Conservation (phyloP, 2,329 filamentous ascomycete species). For the Neonectria faginata region DNA sequence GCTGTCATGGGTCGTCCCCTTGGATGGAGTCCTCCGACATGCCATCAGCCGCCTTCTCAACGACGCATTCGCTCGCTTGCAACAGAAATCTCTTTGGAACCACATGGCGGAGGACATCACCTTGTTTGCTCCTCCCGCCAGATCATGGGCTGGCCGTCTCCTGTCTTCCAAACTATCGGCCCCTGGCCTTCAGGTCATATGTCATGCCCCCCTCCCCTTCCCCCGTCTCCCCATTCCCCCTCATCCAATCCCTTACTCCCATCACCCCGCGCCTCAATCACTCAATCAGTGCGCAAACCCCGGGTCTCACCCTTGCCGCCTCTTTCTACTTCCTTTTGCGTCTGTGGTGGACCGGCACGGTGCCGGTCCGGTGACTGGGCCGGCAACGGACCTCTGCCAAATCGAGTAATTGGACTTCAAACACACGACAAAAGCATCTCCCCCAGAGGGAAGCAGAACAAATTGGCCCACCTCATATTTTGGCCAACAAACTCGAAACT, state of each 20-base stretch:
- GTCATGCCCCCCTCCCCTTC: slow-evolving; percentile 13
- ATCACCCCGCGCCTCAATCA: slow-evolving; percentile 26
- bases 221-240: slow-evolving; percentile 7
- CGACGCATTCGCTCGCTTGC: neutral
- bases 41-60: neutral
- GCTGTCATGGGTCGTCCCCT: neutral
- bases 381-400: slow-evolving; percentile 17
- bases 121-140: neutral
- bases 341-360: slow-evolving; percentile 17
- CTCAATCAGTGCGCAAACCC: slow-evolving; percentile 20
- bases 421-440: neutral
- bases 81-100: neutral
- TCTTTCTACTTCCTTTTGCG: slow-evolving; percentile 13
- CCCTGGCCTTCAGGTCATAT: slow-evolving; percentile 11
- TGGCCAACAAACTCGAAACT: neutral
- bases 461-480: neutral
- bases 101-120: neutral
- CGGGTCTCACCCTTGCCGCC: neutral
- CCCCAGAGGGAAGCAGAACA: neutral
- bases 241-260: slow-evolving; percentile 24
- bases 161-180: neutral
- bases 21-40: neutral
- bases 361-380: slow-evolving; percentile 21
- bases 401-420: slow-evolving; percentile 16
- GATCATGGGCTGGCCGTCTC: slow-evolving; percentile 8